Conservation (phyloP, 192 early-diverging fungal species). For the Linnemannia schmuckeri region DNA sequence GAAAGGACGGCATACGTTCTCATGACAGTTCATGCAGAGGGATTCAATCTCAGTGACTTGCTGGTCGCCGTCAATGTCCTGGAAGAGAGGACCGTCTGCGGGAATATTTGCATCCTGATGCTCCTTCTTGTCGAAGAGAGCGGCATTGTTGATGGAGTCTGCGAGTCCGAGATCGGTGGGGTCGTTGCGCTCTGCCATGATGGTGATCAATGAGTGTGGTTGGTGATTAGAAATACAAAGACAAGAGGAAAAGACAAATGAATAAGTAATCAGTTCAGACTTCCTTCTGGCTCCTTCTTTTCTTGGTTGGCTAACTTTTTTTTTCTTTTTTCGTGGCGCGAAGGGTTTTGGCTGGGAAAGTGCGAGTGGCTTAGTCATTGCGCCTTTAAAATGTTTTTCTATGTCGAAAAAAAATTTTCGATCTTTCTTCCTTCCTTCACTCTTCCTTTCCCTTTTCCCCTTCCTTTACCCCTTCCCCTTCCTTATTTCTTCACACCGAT, state of each 20-base stretch:
- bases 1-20: constrained; percentile 67
- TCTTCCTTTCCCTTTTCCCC: constrained; percentile 6
- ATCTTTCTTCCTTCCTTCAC: background rate
- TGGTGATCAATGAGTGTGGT: background rate
- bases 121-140: constrained; percentile 34
- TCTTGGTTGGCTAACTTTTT: background rate
- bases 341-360: background rate
- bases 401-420: constrained; percentile 1
- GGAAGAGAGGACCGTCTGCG: constrained; percentile 54
- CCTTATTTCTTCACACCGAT: background rate
- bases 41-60: constrained; percentile 87
- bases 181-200: constrained; percentile 30
- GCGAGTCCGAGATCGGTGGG: constrained; percentile 39
- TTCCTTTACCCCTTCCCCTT: background rate
- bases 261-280: background rate
- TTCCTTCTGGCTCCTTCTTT: background rate
- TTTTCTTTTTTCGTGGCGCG: constrained; percentile 8
- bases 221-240: constrained; percentile 7
- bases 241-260: background rate
- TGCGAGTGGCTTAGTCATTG: background rate
- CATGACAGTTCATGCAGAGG: constrained; percentile 90
- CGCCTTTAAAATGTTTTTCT: background rate
- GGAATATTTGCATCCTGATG: constrained; percentile 1
- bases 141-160: constrained; percentile 21
- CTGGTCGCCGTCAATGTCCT: constrained; percentile 57